Conservation (phyloP, 2,329 filamentous ascomycete genomes). For the Fusarium succisae region DNA sequence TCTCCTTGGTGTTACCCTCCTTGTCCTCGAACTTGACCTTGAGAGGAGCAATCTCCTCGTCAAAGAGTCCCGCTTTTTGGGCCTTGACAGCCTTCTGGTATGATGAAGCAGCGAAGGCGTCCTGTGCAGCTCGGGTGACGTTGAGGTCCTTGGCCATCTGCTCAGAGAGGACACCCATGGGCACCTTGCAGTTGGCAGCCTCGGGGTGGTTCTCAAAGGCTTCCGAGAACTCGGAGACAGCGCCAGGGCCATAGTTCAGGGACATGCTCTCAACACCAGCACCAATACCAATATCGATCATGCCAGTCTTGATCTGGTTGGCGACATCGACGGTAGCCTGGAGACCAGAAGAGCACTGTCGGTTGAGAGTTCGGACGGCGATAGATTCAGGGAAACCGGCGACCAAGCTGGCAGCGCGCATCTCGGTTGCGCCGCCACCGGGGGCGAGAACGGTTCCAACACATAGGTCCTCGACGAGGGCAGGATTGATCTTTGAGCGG, state of each 20-base stretch:
- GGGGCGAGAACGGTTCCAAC: slow-evolving; percentile 92
- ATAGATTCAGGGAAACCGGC: slow-evolving; percentile 89
- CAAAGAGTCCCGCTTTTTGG: slow-evolving; percentile 88
- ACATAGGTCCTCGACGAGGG: slow-evolving; percentile 88
- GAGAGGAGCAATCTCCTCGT: slow-evolving; percentile 89
- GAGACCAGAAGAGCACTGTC: slow-evolving; percentile 92
- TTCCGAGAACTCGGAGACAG: slow-evolving; percentile 93
- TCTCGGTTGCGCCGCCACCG: slow-evolving; percentile 95
- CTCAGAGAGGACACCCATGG: slow-evolving; percentile 94
- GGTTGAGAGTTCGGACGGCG: slow-evolving; percentile 88
- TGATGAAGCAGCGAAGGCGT: slow-evolving; percentile 91
- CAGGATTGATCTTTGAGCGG: slow-evolving; percentile 88
- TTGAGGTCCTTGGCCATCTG: slow-evolving; percentile 89
- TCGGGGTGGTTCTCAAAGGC: slow-evolving; percentile 83
- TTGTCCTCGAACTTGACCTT: slow-evolving; percentile 91
- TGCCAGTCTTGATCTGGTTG: slow-evolving; percentile 88
- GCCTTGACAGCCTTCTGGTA: slow-evolving; percentile 91
- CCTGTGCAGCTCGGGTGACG: slow-evolving; percentile 78
- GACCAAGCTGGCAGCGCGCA: slow-evolving; percentile 88
- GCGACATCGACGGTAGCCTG: slow-evolving; percentile 95
- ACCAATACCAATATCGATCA: slow-evolving; percentile 95
- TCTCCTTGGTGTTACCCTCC: slow-evolving; percentile 82
- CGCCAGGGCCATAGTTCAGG: slow-evolving; percentile 85
- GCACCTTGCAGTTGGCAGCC: slow-evolving; percentile 94
- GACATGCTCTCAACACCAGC: slow-evolving; percentile 98